Evolutionary conservation across 2,329 filamentous ascomycete genomes (phyloP), one percentile per base, ranked within the genome.

Genomic region (Cercospora sp.): DNA sequence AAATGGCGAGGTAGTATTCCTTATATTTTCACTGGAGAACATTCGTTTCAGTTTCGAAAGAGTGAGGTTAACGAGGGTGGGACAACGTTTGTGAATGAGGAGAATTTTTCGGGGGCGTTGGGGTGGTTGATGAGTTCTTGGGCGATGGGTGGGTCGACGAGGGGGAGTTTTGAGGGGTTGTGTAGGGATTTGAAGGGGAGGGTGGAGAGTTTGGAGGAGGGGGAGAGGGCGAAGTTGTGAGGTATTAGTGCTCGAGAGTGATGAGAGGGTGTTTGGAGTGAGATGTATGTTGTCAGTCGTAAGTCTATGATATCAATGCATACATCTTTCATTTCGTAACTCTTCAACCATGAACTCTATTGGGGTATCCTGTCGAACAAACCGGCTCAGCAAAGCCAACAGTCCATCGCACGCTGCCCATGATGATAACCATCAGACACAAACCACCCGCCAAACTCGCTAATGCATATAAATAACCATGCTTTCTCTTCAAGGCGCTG

Each of bases 341-440:
- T 37, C 12, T 37, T 72, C 67, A 72, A 45, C 71, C 74, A 67
- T 74, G 67, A 55, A 76, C 70, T 62, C 76, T 76, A 34, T 68
- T 67, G 37, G 74, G 68, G 66, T 77, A 78, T 60, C 77, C 75
- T 12, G 75, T 79, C 62, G 73, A 72, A 73, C 82, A 84, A 28
- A 74, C 76, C 26, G 77, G 73, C 18, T 68, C 66, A 9, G 66
- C 70, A 77, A 77, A 84, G 1, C 82, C 83, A 5, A 82, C 74
- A 24, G 84, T 89, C 92, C 92, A 96, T 68, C 86, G 81, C 75
- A 94, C 80, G 68, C 89, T 89, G 0, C 92, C 92, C 89, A 94
- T 92, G 18, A 94, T 85, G 0, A 87, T 82, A 26, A 93, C 84
- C 83, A 91, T 79, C 10, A 90, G 72, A 10, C 82, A 83, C 66